Evolutionary conservation across 805 yeast species (phyloP), one percentile per base, ranked within the genome.

Genomic region (Saturnispora ahearnii): DNA sequence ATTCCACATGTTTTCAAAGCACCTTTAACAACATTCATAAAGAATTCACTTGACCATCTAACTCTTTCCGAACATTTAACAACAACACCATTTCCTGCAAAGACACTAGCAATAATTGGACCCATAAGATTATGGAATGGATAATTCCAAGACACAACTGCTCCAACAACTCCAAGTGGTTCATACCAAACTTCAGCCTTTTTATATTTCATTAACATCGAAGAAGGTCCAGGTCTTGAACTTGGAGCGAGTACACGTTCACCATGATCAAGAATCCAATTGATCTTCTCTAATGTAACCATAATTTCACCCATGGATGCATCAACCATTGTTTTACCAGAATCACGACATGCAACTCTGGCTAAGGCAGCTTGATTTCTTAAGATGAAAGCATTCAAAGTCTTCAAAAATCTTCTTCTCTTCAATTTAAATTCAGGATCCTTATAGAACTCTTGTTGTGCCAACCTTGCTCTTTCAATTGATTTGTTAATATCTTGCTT

Each of bases 1-100:
- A 80, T 78, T 12, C 85, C 89, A 60, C 93, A 84, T 53, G 79
- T 78, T 49, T 75, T 76, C 51, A 93, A 73, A 5, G 91, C 87
- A 10, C 80, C 72, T 59, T 78, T 83, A 8, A 88, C 84, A 60
- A 93, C 70, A 34, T 78, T 74, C 41, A 85, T 73, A 60, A 84
- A 93, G 71, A 83, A 84, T 53, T 75, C 78, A 5, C 96, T 86
- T 10, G 96, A 86, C 98, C 98, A 93, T 38, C 87, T 83, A 1
- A 93, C 99, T 60, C 88, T 86, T 67, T 93, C 99, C 10, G 96
- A 87, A 69, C 99, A 91, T 64, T 93, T 93, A 48, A 93, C 81
- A 9, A 93, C 83, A 42, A 89, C 82, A 6, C 90, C 89, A 61
- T 93, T 91, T 4, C 99, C 99, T 5, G 96, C 80, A 62, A 90